phyloP scores from a whole-genome alignment of 1,284 basidiomycete genomes.

The Fomes fomentarius region DNA sequence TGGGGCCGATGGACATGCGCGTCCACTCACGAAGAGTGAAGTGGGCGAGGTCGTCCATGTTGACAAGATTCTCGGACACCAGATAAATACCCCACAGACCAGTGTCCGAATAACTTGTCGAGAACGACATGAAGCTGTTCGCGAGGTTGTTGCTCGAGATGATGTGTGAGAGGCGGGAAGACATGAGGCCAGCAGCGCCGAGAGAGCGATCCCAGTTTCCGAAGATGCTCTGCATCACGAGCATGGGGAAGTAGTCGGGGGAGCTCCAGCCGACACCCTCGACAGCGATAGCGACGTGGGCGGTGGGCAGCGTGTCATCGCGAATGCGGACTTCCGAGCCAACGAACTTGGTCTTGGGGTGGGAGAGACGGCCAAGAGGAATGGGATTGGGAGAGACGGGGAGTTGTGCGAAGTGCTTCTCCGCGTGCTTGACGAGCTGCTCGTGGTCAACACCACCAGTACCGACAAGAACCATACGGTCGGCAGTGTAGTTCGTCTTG shows the following conservation, averaged over 20 bases:
- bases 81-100: conserved; percentile 99
- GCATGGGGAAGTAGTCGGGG: conserved; percentile 99
- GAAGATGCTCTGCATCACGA: conserved; percentile 97
- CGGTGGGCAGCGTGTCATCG: conserved; percentile 89
- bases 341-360: conserved; percentile 82
- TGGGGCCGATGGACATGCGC: conserved; percentile 90
- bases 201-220: conserved; percentile 99
- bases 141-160: conserved; percentile 95
- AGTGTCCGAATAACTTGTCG: conserved; percentile 99
- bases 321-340: conserved; percentile 97
- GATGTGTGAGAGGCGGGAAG: conserved; percentile 91
- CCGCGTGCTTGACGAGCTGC: conserved; percentile 92
- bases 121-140: conserved; percentile 99
- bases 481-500: conserved; percentile 97
- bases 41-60: conserved; percentile 94
- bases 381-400: conserved; percentile 90
- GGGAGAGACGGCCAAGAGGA: conserved; percentile 80
- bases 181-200: conserved; percentile 88
- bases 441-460: conserved; percentile 94
- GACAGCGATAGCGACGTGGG: conserved; percentile 95
- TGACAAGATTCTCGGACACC: conserved; percentile 91
- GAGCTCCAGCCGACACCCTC: conserved; percentile 98
- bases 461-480: conserved; percentile 99
- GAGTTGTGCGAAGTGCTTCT: conserved; percentile 91
- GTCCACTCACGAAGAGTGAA: conserved; percentile 98